Conservation (phyloP, 495 filamentous ascomycete genomes). For the Pseudoneurospora amorphoporcata region DNA sequence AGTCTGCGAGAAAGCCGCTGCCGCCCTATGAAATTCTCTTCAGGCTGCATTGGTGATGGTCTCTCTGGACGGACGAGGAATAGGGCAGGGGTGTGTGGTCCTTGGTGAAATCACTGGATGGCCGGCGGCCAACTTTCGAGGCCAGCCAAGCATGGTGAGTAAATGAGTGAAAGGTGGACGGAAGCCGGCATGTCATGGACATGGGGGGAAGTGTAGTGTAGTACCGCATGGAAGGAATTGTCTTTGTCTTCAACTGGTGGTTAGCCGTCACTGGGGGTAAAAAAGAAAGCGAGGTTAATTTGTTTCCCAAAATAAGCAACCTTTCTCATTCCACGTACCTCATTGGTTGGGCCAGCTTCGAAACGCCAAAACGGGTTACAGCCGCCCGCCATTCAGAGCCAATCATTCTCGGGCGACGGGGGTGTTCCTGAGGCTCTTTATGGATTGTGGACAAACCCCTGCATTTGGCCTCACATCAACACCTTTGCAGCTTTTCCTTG, state of each 20-base stretch:
- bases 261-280: background rate
- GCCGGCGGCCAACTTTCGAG: background rate
- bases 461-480: background rate
- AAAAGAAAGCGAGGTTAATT: background rate
- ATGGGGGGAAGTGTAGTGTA: background rate
- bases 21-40: background rate
- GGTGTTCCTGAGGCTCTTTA: background rate
- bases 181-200: background rate
- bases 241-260: background rate
- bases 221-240: background rate
- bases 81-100: background rate
- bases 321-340: background rate
- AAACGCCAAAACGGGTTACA: background rate
- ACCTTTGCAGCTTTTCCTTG: background rate
- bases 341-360: background rate
- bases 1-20: background rate
- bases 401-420: background rate
- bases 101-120: background rate
- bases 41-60: background rate
- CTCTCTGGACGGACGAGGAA: background rate
- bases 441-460: background rate
- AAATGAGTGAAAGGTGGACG: background rate
- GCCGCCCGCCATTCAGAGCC: background rate
- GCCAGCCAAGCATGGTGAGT: background rate
- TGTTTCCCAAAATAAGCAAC: background rate